Evolutionary conservation across 805 yeast species (phyloP).

Genomic region (Saccharomyces cerevisiae): DNA sequence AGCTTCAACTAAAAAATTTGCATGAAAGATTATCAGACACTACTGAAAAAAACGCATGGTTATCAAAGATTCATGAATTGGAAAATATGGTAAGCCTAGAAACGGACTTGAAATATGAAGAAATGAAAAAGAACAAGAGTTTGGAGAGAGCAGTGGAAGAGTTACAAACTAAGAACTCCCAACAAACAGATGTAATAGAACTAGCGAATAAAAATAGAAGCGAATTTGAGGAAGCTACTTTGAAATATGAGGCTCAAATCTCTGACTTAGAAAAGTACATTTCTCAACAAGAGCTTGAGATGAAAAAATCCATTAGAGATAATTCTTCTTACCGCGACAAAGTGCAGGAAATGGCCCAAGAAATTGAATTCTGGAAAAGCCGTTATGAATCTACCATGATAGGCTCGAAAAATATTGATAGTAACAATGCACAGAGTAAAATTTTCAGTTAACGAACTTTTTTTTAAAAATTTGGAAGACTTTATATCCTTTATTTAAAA

Average conservation of each 20-base stretch:
- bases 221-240: constrained; percentile 44
- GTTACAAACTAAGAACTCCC: constrained; percentile 42
- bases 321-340: constrained; percentile 46
- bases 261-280: constrained; percentile 37
- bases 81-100: constrained; percentile 43
- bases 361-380: constrained; percentile 47
- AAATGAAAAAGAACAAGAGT: constrained; percentile 40
- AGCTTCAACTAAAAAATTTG: constrained; percentile 36
- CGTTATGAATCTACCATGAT: constrained; percentile 10
- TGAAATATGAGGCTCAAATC: constrained; percentile 39
- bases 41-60: constrained; percentile 52
- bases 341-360: constrained; percentile 45
- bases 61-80: constrained; percentile 43
- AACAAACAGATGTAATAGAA: constrained; percentile 42
- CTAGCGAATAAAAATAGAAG: constrained; percentile 53
- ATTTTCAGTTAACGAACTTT: background rate
- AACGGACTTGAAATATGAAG: constrained; percentile 42
- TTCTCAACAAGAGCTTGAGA: constrained; percentile 35
- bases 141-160: constrained; percentile 50
- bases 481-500: background rate
- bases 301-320: constrained; percentile 48
- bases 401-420: background rate
- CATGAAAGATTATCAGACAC: constrained; percentile 43
- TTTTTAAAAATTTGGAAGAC: background rate
- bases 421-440: background rate